Evolutionary conservation across 2,329 filamentous ascomycete species (phyloP), one percentile per base, ranked within the genome.

Genomic region (Fusarium sp.): DNA sequence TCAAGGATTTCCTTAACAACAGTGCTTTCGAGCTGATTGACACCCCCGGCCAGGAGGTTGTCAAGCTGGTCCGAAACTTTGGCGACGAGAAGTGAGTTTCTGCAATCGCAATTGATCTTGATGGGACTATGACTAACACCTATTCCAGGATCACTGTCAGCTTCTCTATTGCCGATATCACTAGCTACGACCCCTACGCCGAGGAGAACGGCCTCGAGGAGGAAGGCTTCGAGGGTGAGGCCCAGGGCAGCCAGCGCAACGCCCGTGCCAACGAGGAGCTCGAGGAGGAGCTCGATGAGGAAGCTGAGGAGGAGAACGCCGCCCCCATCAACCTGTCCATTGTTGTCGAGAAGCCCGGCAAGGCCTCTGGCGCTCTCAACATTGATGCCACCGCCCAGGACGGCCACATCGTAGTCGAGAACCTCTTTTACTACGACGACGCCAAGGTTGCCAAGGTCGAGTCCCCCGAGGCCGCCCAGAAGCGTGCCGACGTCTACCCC

Each of bases 1-100:
- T 98, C 80, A 91, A 93, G 83, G 93, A 96, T 80, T 98, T 97
- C 82, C 83, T 98, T 49, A 90, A 95, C 78, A 95, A 93, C 83
- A 90, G 91, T 77, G 88, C 91, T 42, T 99, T 94, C 81, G 86
- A 95, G 86, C 87, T 96, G 66, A 85, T 93, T 76, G 96, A 99
- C 81, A 89, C 86, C 32, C 86, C 91, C 28, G 96, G 96, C 68
- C 88, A 93, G 80, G 93, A 98, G 83, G 93, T 97, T 74, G 92
- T 99, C 73, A 86, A 92, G 76, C 87, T 99, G 72, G 92, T 89
- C 66, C 92, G 94, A 77, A 91, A 88, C 71, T 95, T 93, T 77
- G 92, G 92, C 76, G 90, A 97, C 69, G 96, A 99, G 85, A 93
- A 91, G 93, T 96, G 82, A 82, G 90, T 81, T 51, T 25, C 10